Percentiles rank a stretch among this genome's conserved stretches.
Evolutionary conservation across 2,329 filamentous ascomycete species (phyloP).

Genomic region (Leptographium flavum): DNA sequence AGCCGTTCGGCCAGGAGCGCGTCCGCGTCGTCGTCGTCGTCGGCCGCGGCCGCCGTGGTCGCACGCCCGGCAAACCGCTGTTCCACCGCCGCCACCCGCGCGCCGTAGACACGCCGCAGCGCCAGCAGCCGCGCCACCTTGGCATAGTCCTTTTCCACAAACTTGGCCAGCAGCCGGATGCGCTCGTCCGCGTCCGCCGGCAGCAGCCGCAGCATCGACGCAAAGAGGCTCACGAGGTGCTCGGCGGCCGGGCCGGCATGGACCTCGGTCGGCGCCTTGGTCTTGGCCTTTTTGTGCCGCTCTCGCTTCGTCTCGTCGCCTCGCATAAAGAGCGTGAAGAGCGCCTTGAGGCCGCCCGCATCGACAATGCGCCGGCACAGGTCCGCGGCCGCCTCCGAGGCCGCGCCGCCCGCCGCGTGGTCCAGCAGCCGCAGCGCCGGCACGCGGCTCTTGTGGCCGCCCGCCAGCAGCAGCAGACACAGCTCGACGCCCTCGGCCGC

Average conservation of each 20-base stretch:
- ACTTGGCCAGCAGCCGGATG: conserved; percentile 81
- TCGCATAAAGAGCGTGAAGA: conserved; percentile 84
- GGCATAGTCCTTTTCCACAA: conserved; percentile 86
- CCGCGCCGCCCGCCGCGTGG: conserved; percentile 51
- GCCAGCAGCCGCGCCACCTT: conserved; percentile 63
- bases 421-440: conserved; percentile 65
- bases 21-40: conserved; percentile 44
- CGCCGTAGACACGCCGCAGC: conserved; percentile 56
- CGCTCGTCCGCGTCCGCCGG: conserved; percentile 64
- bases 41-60: conserved; percentile 23
- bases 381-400: conserved; percentile 17
- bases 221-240: conserved; percentile 74
- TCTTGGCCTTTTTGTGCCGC: conserved; percentile 3
- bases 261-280: not conserved
- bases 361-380: conserved; percentile 70
- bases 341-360: conserved; percentile 66
- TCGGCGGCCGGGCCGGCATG: conserved; percentile 47
- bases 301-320: conserved; percentile 22
- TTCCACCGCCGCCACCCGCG: conserved; percentile 48
- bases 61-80: conserved; percentile 39
- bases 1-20: conserved; percentile 64
- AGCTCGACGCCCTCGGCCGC: conserved; percentile 88
- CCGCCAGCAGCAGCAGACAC: conserved; percentile 66
- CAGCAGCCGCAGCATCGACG: conserved; percentile 64
- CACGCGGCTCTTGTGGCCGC: conserved; percentile 45